Evolutionary conservation across 257 asterid genomes (phyloP), one percentile per base, ranked within the genome.

Genomic region (Hygrophila difformis): DNA sequence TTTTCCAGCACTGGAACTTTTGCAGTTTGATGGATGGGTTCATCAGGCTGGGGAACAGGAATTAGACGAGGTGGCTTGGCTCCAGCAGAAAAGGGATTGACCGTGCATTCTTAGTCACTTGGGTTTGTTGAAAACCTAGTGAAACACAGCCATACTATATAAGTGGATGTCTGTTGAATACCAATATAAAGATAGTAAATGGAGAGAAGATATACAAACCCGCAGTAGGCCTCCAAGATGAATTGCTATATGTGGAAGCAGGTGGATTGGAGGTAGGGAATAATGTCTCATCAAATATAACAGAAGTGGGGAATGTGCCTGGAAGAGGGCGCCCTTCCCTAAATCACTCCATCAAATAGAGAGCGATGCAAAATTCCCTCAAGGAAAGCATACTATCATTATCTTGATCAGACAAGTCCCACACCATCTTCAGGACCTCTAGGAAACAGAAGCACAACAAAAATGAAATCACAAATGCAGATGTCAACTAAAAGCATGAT

Each of bases 331-430:
- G 82, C 45, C 99, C 99, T 64, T 91, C 99, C 68, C 97, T 73
- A 57, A 53, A 77, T 20, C 94, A 80, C 60, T 91, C 99, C 95
- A 91, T 80, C 71, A 91, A 71, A 72, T 91, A 86, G 59, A 91
- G 94, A 56, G 97, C 87, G 68, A 86, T 53, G 57, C 99, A 80
- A 59, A 91, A 91, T 66, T 91, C 99, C 60, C 79, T 74, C 70
- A 74, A 57, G 56, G 99, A 82, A 58, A 91, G 99, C 95, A 78
- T 86, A 63, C 95, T 78, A 52, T 91, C 99, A 55, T 86, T 74
- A 65, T 91, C 99, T 82, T 86, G 95, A 68, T 91, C 97, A 26
- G 99, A 82, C 59, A 91, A 75, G 67, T 91, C 99, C 97, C 97
- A 91, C 28, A 91, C 93, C 89, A 80, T 93, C 81, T 56, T 91